Evolutionary conservation across 1,139 yeast genomes (phyloP).

Genomic region (Groenewaldozyma sp.): DNA sequence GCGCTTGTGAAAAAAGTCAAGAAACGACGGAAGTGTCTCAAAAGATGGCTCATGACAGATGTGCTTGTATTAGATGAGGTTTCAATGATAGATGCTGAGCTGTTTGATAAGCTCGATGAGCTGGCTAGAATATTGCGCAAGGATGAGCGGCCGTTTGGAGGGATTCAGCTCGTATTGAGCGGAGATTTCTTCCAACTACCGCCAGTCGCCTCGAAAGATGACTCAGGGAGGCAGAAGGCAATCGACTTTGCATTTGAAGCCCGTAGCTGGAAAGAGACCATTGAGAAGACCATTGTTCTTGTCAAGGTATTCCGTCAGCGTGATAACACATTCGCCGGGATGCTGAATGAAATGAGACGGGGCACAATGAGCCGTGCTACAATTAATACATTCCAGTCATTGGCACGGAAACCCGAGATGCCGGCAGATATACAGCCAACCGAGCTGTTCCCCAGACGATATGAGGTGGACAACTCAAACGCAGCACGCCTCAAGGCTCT

Average conservation of each 20-base stretch:
- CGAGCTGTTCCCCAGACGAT: constrained; percentile 72
- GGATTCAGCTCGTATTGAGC: constrained; percentile 66
- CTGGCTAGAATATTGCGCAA: constrained; percentile 44
- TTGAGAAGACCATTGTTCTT: constrained; percentile 58
- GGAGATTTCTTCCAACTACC: constrained; percentile 91
- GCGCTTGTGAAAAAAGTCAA: constrained; percentile 39
- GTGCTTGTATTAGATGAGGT: constrained; percentile 73
- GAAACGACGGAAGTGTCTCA: constrained; percentile 33
- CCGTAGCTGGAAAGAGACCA: constrained; percentile 56
- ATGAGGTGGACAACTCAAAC: constrained; percentile 79
- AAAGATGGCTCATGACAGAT: constrained; percentile 51
- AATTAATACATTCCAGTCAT: constrained; percentile 42
- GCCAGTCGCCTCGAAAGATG: constrained; percentile 40
- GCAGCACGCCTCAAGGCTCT: constrained; percentile 42
- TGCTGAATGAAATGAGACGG: constrained; percentile 80
- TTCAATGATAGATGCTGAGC: constrained; percentile 68
- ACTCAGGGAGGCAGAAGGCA: neutral
- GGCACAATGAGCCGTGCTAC: constrained; percentile 57
- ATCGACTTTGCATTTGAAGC: constrained; percentile 71
- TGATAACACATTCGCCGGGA: constrained; percentile 71
- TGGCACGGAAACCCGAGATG: constrained; percentile 47
- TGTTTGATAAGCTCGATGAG: constrained; percentile 57
- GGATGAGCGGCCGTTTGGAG: constrained; percentile 47
- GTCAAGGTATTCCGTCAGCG: constrained; percentile 85
- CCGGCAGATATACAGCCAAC: constrained; percentile 79